Percentiles rank a stretch among this genome's conserved stretches.
Conservation (phyloP, 1,139 yeast genomes). For the Debaryomycetaceae sp. region DNA sequence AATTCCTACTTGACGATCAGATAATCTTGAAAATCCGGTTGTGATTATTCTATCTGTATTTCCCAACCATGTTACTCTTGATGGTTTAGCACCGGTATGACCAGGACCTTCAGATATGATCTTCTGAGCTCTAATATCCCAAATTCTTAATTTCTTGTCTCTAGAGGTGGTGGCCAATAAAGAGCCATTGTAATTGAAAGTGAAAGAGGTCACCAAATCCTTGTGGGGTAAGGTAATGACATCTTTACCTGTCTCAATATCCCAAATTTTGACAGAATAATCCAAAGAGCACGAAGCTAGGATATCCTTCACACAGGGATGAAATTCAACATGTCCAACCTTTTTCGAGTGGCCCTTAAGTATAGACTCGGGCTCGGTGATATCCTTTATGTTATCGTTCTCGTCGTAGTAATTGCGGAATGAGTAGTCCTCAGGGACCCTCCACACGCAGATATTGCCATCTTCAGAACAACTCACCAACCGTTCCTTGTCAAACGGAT, state of each 20-base stretch:
- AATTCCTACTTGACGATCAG: constrained; percentile 92
- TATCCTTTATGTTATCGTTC: constrained; percentile 64
- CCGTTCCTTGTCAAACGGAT: constrained; percentile 77
- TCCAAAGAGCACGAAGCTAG: constrained; percentile 90
- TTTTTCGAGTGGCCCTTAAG: constrained; percentile 87
- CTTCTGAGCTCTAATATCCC: constrained; percentile 81
- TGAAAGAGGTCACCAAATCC: constrained; percentile 85
- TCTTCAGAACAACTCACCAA: constrained; percentile 90
- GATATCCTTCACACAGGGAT: constrained; percentile 83
- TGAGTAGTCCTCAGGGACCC: constrained; percentile 76
- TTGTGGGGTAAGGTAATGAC: constrained; percentile 76
- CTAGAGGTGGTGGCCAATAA: constrained; percentile 87
- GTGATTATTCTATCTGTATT: constrained; percentile 80
- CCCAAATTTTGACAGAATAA: constrained; percentile 89
- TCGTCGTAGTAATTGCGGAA: constrained; percentile 58
- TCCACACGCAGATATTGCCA: constrained; percentile 84
- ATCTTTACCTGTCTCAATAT: constrained; percentile 70
- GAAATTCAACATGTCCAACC: constrained; percentile 90
- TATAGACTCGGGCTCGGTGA: constrained; percentile 61
- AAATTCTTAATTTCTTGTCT: constrained; percentile 83
- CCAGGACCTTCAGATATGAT: constrained; percentile 82
- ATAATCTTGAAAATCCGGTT: constrained; percentile 91
- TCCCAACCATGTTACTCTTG: constrained; percentile 89
- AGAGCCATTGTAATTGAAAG: constrained; percentile 87
- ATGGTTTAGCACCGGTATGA: constrained; percentile 88